Conservation (phyloP, 2,329 filamentous ascomycete species). For the Colletotrichum viniferum region DNA sequence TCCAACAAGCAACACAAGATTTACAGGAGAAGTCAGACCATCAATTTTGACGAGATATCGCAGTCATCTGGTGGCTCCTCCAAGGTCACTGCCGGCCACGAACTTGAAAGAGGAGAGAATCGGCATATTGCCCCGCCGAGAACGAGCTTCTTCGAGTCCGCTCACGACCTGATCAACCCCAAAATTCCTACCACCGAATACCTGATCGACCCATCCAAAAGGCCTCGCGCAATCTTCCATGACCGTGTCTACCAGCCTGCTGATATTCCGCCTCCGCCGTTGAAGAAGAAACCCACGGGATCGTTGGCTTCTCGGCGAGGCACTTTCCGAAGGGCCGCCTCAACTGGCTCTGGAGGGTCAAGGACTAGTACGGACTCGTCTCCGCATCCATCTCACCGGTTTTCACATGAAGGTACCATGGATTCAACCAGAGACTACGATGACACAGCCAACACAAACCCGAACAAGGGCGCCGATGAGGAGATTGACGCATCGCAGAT, state of each 20-base stretch:
- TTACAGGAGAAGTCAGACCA: constrained; percentile 78
- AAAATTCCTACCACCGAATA: constrained; percentile 83
- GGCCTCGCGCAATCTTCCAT: constrained; percentile 92
- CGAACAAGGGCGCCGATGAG: constrained; percentile 42
- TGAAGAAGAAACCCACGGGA: constrained; percentile 56
- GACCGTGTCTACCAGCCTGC: constrained; percentile 93
- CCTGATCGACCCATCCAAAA: constrained; percentile 79
- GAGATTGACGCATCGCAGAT: constrained; percentile 68
- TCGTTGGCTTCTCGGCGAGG: constrained; percentile 36
- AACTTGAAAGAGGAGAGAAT: constrained; percentile 47
- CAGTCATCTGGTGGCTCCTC: constrained; percentile 38
- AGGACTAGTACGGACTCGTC: constrained; percentile 25
- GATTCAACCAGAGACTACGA: constrained; percentile 56
- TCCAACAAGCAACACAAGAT: constrained; percentile 70
- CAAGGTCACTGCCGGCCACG: constrained; percentile 55
- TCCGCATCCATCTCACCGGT: constrained; percentile 27
- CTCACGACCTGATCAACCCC: constrained; percentile 89
- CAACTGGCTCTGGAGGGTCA: constrained; percentile 10
- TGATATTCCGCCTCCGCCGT: constrained; percentile 85
- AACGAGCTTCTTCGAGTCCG: constrained; percentile 94
- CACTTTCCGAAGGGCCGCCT: constrained; percentile 26
- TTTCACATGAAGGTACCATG: constrained; percentile 47
- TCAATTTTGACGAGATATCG: constrained; percentile 50
- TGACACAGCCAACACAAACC: constrained; percentile 51
- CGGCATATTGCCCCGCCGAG: constrained; percentile 75